Conservation (phyloP, 1,284 basidiomycete genomes). For the Phylloboletellus chloephorus region DNA sequence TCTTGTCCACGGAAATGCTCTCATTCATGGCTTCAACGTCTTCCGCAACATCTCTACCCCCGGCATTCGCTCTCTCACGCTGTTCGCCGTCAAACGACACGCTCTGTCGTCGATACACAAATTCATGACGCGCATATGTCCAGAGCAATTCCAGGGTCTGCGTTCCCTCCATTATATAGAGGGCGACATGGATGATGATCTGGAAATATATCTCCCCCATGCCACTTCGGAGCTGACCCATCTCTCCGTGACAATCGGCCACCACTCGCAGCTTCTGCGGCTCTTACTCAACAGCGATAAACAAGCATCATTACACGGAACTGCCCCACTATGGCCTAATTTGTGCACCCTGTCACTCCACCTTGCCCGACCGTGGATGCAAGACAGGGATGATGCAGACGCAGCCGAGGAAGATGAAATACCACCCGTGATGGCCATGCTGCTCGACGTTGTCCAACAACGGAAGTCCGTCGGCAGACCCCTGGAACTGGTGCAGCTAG, state of each 20-base stretch:
- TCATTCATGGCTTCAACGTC: constrained; percentile 32
- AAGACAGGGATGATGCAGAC: constrained; percentile 28
- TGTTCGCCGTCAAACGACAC: constrained; percentile 26
- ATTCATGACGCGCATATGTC: constrained; percentile 33
- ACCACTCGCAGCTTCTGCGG: constrained; percentile 31
- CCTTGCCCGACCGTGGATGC: constrained; percentile 27
- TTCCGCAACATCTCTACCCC: constrained; percentile 34
- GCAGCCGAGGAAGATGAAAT: constrained; percentile 31
- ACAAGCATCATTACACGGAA: constrained; percentile 30
- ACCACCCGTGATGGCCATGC: constrained; percentile 27
- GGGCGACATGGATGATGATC: constrained; percentile 33
- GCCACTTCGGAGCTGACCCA: constrained; percentile 29
- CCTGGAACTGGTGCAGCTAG: constrained; percentile 23
- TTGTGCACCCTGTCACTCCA: constrained; percentile 28
- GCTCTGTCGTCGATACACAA: constrained; percentile 33
- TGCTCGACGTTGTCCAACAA: constrained; percentile 31
- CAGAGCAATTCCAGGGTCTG: constrained; percentile 30
- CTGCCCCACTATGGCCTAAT: constrained; percentile 29
- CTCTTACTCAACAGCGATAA: constrained; percentile 33
- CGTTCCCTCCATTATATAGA: constrained; percentile 33
- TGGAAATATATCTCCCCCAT: constrained; percentile 32
- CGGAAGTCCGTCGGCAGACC: constrained; percentile 29
- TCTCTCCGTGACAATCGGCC: constrained; percentile 31
- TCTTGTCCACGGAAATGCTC: constrained; percentile 29
- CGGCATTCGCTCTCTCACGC: constrained; percentile 22